Percentiles rank a stretch among this genome's conserved stretches.
Evolutionary conservation across 1,139 yeast species (phyloP).

Genomic region (Scheffersomyces lignicola): DNA sequence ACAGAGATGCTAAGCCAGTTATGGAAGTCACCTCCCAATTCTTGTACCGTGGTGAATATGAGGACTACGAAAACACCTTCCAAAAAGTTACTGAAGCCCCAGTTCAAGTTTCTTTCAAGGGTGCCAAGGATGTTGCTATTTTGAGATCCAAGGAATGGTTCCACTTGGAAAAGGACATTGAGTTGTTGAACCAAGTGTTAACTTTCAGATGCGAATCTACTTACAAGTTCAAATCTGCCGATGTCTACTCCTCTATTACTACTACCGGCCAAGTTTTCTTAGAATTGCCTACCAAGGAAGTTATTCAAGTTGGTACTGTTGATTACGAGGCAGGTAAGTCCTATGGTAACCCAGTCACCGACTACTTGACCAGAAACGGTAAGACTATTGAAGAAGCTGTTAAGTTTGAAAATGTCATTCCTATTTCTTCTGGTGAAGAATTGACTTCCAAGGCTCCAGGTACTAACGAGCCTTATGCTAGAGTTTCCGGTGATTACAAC

Average conservation of each 20-base stretch:
- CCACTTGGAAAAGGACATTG: slow-evolving; percentile 71
- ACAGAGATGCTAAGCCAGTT: slow-evolving; percentile 74
- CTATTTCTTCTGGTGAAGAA: slow-evolving; percentile 78
- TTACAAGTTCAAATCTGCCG: slow-evolving; percentile 75
- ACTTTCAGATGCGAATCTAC: slow-evolving; percentile 89
- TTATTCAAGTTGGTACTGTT: slow-evolving; percentile 83
- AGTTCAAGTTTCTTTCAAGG: slow-evolving; percentile 67
- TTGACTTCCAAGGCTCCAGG: slow-evolving; percentile 75
- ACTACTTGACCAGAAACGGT: slow-evolving; percentile 89
- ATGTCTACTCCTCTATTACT: slow-evolving; percentile 73
- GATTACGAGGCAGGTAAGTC: slow-evolving; percentile 90
- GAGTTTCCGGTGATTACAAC: slow-evolving; percentile 96
- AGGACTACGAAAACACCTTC: slow-evolving; percentile 89
- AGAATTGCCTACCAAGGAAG: slow-evolving; percentile 92
- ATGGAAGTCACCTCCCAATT: slow-evolving; percentile 95
- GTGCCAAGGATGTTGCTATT: slow-evolving; percentile 90
- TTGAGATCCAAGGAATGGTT: slow-evolving; percentile 97
- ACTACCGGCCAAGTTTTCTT: slow-evolving; percentile 84
- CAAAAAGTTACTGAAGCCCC: slow-evolving; percentile 87
- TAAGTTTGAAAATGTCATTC: slow-evolving; percentile 85
- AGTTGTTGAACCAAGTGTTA: slow-evolving; percentile 74
- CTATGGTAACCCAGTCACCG: slow-evolving; percentile 96
- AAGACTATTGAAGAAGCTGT: slow-evolving; percentile 93
- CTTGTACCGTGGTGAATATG: slow-evolving; percentile 92
- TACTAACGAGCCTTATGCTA: slow-evolving; percentile 93